Evolutionary conservation across 345 rosid genomes (phyloP).

Genomic region (Corchorus olitorius): DNA sequence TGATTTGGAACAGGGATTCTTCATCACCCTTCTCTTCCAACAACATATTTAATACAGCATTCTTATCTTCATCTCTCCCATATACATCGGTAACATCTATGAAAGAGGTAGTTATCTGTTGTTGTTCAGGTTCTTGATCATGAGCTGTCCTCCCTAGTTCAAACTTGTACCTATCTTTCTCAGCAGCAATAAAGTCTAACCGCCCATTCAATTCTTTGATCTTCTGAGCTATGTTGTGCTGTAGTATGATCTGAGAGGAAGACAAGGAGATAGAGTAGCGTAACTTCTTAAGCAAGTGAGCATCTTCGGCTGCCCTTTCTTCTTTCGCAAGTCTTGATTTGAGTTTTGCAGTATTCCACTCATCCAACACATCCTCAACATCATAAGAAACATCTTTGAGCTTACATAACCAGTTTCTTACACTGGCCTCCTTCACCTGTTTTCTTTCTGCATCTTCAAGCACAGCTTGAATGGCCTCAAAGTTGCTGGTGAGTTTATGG

Average conservation of each 20-base stretch:
- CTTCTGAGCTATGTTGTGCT: background rate
- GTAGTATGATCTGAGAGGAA: background rate
- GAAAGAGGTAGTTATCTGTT: background rate
- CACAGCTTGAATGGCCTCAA: constrained; percentile 5
- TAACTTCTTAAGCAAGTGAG: background rate
- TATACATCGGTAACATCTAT: background rate
- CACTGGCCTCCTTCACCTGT: background rate
- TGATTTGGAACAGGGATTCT: background rate
- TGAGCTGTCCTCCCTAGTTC: background rate
- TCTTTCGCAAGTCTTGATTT: background rate
- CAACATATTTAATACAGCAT: background rate
- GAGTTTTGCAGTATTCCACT: constrained; percentile 7
- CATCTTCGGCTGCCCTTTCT: background rate
- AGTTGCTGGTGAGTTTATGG: background rate
- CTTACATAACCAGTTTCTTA: constrained; percentile 8
- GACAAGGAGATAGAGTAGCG: background rate
- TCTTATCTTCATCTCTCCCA: background rate
- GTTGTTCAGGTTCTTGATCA: background rate
- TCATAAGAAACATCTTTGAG: constrained; percentile 1
- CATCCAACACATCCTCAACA: constrained; percentile 10
- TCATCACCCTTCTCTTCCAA: background rate
- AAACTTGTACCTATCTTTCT: background rate
- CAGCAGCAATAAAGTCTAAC: background rate
- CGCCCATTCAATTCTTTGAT: background rate
- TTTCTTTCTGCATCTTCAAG: constrained; percentile 11